These are phyloP conservation scores for Leccinum variicolor DNA, from an alignment of 768 basidiomycete genomes.

Conservation along the genomic window DNA sequence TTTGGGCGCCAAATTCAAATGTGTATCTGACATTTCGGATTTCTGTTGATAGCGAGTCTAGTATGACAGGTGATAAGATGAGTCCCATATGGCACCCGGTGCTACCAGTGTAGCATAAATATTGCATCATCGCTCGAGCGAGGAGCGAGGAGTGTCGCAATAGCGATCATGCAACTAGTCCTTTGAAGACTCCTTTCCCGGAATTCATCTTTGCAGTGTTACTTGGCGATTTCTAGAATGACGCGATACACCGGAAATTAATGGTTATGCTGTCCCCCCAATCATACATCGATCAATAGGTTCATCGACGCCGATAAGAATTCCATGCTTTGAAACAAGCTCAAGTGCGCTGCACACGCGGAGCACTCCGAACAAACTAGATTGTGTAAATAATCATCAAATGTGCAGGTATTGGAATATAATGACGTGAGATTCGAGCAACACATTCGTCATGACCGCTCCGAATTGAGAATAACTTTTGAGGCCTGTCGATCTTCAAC, in stretches of 20 bases:
- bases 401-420: neutral
- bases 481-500: neutral
- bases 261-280: neutral
- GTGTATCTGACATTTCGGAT: neutral
- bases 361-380: neutral
- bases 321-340: neutral
- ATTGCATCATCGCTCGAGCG: neutral
- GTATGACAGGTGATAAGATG: neutral
- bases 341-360: neutral
- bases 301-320: neutral
- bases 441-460: neutral
- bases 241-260: conserved; percentile 2
- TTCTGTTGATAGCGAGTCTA: neutral
- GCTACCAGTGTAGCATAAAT: neutral
- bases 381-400: too few species aligned
- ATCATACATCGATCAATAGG: neutral
- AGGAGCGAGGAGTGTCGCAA: neutral
- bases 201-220: neutral
- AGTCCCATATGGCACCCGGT: neutral
- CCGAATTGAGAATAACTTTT: neutral
- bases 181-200: too few species aligned
- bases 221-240: neutral
- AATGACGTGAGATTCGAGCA: neutral
- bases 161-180: neutral
- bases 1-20: neutral